These are phyloP conservation scores for Xylaria multiplex DNA, from an alignment of 2,329 filamentous ascomycete genomes.

Conservation along the genomic window DNA sequence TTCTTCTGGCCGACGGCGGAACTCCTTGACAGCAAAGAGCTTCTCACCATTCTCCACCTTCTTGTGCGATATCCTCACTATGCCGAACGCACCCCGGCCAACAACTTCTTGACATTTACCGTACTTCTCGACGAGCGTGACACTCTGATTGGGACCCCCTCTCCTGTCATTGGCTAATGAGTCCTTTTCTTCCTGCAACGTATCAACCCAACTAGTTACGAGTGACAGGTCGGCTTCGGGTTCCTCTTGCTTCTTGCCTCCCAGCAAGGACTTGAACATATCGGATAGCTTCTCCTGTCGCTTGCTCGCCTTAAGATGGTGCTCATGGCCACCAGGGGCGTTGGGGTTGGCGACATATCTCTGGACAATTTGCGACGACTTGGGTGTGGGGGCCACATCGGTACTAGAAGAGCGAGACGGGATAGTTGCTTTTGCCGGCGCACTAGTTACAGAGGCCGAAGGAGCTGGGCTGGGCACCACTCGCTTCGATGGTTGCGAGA, in stretches of 20 bases:
- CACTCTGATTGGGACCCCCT: slow-evolving; percentile 76
- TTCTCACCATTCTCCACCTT: slow-evolving; percentile 88
- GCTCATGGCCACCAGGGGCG: slow-evolving; percentile 78
- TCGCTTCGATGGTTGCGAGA: slow-evolving; percentile 47
- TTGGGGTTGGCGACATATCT: slow-evolving; percentile 64
- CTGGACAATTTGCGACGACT: slow-evolving; percentile 49
- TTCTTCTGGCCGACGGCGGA: slow-evolving; percentile 91
- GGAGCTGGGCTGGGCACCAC: slow-evolving; percentile 44
- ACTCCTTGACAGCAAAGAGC: slow-evolving; percentile 97
- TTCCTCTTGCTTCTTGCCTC: slow-evolving; percentile 82
- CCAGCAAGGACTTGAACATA: slow-evolving; percentile 87
- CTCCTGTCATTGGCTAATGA: slow-evolving; percentile 79
- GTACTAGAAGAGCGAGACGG: slow-evolving; percentile 44
- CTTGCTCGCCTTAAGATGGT: slow-evolving; percentile 87
- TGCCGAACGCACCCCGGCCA: slow-evolving; percentile 94
- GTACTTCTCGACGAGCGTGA: slow-evolving; percentile 92
- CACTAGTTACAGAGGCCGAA: slow-evolving; percentile 49
- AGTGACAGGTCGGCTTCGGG: slow-evolving; percentile 87
- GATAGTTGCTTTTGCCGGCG: slow-evolving; percentile 48
- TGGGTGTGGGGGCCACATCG: slow-evolving; percentile 42
- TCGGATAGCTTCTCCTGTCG: slow-evolving; percentile 94
- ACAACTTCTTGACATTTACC: slow-evolving; percentile 98
- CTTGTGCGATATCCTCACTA: slow-evolving; percentile 98
- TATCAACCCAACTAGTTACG: slow-evolving; percentile 96
- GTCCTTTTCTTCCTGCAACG: slow-evolving; percentile 88